phyloP scores from a whole-genome alignment of 768 basidiomycete genomes.

The Boletus barrowsii region DNA sequence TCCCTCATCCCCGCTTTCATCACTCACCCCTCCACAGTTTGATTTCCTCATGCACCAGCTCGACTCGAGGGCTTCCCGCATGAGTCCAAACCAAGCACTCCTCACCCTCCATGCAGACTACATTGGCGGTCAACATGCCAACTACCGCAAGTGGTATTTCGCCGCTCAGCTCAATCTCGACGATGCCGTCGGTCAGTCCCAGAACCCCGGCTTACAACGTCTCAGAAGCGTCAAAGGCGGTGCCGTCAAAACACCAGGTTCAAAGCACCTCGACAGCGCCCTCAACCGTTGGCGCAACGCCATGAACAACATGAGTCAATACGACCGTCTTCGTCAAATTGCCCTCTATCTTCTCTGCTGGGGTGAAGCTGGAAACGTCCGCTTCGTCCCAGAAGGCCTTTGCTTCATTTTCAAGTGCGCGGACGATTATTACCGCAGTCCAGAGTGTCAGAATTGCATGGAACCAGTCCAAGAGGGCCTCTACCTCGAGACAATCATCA shows the following conservation, averaged over 20 bases:
- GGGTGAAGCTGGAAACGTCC: slow-evolving; percentile 97
- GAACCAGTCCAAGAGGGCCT: slow-evolving; percentile 95
- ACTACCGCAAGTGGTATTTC: slow-evolving; percentile 99
- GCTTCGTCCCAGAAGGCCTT: slow-evolving; percentile 93
- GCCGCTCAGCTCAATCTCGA: slow-evolving; percentile 99
- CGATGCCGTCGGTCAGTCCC: slow-evolving; percentile 93
- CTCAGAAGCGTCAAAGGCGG: slow-evolving; percentile 76
- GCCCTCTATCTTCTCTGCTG: slow-evolving; percentile 96
- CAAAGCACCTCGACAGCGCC: slow-evolving; percentile 90
- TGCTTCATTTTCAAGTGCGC: slow-evolving; percentile 99
- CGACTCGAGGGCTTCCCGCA: slow-evolving; percentile 96
- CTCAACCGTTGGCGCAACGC: slow-evolving; percentile 95
- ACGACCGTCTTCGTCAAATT: slow-evolving; percentile 94
- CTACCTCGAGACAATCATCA: slow-evolving; percentile 87
- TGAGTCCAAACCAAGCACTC: slow-evolving; percentile 94
- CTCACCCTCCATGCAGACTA: slow-evolving; percentile 98
- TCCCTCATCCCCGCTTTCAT: not conserved
- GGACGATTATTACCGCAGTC: slow-evolving; percentile 97
- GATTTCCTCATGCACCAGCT: slow-evolving; percentile 98
- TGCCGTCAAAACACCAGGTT: slow-evolving; percentile 46
- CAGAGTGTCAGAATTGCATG: slow-evolving; percentile 92
- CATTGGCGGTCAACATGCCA: slow-evolving; percentile 97
- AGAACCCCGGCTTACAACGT: slow-evolving; percentile 90
- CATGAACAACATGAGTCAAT: slow-evolving; percentile 99
- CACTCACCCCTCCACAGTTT: slow-evolving; percentile 52